Percentiles rank a stretch among this genome's conserved stretches.
Evolutionary conservation across 1,284 basidiomycete genomes (phyloP).

Genomic region (Laetiporus sulphureus): DNA sequence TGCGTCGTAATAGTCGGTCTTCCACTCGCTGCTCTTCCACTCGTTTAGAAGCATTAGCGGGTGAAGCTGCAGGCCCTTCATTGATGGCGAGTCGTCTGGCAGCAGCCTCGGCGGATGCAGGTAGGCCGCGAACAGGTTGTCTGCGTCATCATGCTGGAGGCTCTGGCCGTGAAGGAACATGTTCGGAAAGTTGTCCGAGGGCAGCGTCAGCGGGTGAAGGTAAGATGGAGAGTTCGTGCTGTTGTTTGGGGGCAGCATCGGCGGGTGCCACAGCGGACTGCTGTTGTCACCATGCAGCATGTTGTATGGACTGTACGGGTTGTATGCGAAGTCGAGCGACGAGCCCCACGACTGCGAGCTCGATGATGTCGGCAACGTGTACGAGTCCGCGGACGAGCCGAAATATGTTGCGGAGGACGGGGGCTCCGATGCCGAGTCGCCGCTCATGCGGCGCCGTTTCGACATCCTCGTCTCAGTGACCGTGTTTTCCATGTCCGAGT

Average conservation of each 20-base stretch:
- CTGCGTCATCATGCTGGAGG: constrained; percentile 31
- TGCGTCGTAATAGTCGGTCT: constrained; percentile 23
- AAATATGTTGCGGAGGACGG: constrained; percentile 36
- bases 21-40: constrained; percentile 25
- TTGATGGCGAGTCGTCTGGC: constrained; percentile 30
- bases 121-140: constrained; percentile 46
- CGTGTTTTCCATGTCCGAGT: constrained; percentile 30
- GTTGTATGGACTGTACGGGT: constrained; percentile 25
- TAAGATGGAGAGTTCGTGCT: constrained; percentile 44
- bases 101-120: constrained; percentile 52
- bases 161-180: constrained; percentile 44
- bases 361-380: constrained; percentile 29
- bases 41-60: constrained; percentile 33
- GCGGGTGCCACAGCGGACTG: constrained; percentile 68
- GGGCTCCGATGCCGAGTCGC: constrained; percentile 52
- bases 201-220: constrained; percentile 57
- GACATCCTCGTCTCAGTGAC: constrained; percentile 40
- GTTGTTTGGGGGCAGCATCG: constrained; percentile 48
- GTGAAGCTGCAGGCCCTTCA: constrained; percentile 31
- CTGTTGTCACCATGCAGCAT: constrained; percentile 44
- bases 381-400: constrained; percentile 32
- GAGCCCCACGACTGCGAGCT: constrained; percentile 39
- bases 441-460: constrained; percentile 69
- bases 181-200: constrained; percentile 39
- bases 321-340: constrained; percentile 59